These are phyloP conservation scores for Evernia prunastri DNA, from an alignment of 495 filamentous ascomycete genomes.

Conservation along the genomic window DNA sequence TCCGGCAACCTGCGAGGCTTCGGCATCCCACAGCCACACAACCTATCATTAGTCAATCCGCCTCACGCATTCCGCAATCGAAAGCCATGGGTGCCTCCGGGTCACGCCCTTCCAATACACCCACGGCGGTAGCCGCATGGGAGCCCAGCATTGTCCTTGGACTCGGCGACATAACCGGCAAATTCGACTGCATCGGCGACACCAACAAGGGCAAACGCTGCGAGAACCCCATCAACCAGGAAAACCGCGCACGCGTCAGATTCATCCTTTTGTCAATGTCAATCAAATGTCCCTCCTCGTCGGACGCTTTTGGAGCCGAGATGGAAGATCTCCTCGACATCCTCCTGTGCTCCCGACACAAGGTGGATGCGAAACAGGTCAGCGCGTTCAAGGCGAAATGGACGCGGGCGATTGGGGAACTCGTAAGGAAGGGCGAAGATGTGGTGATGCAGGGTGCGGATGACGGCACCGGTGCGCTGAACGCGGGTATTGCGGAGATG, in stretches of 20 bases:
- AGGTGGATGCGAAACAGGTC: neutral
- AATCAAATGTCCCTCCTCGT: neutral
- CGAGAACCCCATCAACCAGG: neutral
- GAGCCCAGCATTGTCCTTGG: neutral
- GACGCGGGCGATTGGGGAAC: neutral
- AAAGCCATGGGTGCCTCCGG: neutral
- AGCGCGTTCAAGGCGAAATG: neutral
- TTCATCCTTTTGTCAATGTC: neutral
- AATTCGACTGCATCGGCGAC: neutral
- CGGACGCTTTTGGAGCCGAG: neutral
- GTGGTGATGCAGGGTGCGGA: neutral
- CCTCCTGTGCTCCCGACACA: neutral
- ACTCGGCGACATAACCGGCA: neutral
- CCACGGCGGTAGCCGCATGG: neutral
- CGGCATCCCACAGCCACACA: neutral
- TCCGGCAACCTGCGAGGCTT: no score
- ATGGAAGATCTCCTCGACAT: neutral
- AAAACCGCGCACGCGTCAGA: neutral
- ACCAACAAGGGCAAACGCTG: neutral
- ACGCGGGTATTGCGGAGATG: neutral
- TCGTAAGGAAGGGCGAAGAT: neutral
- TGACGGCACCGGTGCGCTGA: neutral
- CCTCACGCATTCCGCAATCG: neutral
- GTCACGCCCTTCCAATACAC: neutral
- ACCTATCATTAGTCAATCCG: neutral